Percentiles rank a stretch among this genome's conserved stretches.
These are phyloP conservation scores for Chaetomium tenue DNA, from an alignment of 495 filamentous ascomycete species.

Conservation along the genomic window DNA sequence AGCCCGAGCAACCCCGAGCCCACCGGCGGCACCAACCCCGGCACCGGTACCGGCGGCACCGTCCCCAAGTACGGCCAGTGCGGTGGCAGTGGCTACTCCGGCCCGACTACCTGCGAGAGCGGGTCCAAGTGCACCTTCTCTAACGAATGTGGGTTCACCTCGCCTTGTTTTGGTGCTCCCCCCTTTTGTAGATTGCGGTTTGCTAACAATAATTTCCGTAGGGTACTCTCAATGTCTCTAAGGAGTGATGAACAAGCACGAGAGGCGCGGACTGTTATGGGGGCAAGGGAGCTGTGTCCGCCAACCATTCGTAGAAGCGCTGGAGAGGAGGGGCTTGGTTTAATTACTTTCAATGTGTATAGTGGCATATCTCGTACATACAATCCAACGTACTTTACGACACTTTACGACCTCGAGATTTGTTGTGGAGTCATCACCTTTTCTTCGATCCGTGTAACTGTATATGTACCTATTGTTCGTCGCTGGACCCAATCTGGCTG, in stretches of 20 bases:
- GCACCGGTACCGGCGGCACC: constrained; percentile 14
- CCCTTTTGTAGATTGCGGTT: neutral
- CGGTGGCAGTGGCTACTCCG: constrained; percentile 23
- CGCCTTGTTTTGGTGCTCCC: neutral
- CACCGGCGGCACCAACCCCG: neutral
- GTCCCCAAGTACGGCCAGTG: constrained; percentile 25
- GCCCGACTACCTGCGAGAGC: constrained; percentile 26
- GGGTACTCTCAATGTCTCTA: constrained; percentile 21
- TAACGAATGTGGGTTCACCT: constrained; percentile 20
- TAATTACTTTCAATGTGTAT: neutral
- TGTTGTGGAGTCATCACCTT: no score
- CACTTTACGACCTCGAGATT: no score
- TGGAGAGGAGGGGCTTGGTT: neutral
- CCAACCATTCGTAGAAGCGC: neutral
- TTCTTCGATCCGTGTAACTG: no score
- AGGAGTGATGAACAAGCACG: neutral
- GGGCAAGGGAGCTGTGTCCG: neutral
- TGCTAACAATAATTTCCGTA: neutral
- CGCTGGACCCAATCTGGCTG: no score
- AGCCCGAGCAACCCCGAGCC: neutral
- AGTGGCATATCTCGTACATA: constrained; percentile 2
- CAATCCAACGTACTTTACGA: no score
- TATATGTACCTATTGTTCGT: no score
- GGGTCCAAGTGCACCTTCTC: constrained; percentile 25
- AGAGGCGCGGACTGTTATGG: neutral